phyloP scores from a whole-genome alignment of 1,284 basidiomycete genomes.

The Retiboletus fuscus region DNA sequence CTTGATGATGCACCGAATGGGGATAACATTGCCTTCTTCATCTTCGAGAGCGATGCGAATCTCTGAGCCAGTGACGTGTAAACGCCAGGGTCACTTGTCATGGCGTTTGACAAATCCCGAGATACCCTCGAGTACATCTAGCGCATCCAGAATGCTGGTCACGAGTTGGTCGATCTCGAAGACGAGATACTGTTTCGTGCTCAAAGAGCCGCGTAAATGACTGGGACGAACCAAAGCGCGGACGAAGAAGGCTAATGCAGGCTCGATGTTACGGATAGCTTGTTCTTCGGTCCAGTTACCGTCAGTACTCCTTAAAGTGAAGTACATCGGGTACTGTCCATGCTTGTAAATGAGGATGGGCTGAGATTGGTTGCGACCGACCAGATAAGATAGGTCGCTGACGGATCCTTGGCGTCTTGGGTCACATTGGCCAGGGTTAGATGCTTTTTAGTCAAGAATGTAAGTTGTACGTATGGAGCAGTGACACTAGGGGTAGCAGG shows the following conservation, averaged over 20 bases:
- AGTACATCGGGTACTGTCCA: constrained; percentile 94
- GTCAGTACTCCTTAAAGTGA: constrained; percentile 86
- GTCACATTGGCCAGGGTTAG: constrained; percentile 52
- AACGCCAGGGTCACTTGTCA: constrained; percentile 96
- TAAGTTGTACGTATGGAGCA: constrained; percentile 61
- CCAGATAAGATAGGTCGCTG: constrained; percentile 92
- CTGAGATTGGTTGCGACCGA: constrained; percentile 84
- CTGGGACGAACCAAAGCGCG: constrained; percentile 97
- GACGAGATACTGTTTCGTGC: constrained; percentile 95
- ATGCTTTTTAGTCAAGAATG: constrained; percentile 20
- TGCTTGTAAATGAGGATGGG: constrained; percentile 93
- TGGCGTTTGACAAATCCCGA: constrained; percentile 98
- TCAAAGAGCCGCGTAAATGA: constrained; percentile 90
- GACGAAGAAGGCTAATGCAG: constrained; percentile 98
- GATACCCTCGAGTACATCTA: constrained; percentile 95
- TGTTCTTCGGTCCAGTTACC: constrained; percentile 93
- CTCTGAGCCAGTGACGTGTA: constrained; percentile 98
- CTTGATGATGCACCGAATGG: constrained; percentile 97
- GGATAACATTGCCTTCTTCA: constrained; percentile 90
- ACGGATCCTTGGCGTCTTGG: constrained; percentile 83
- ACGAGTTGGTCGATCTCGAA: constrained; percentile 98
- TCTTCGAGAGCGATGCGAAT: constrained; percentile 96
- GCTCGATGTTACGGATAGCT: constrained; percentile 98
- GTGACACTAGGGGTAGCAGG: constrained; percentile 85
- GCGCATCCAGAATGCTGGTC: constrained; percentile 92